These are phyloP conservation scores for Cyberlindnera amylophila DNA, from an alignment of 805 yeast genomes.

Conservation along the genomic window DNA sequence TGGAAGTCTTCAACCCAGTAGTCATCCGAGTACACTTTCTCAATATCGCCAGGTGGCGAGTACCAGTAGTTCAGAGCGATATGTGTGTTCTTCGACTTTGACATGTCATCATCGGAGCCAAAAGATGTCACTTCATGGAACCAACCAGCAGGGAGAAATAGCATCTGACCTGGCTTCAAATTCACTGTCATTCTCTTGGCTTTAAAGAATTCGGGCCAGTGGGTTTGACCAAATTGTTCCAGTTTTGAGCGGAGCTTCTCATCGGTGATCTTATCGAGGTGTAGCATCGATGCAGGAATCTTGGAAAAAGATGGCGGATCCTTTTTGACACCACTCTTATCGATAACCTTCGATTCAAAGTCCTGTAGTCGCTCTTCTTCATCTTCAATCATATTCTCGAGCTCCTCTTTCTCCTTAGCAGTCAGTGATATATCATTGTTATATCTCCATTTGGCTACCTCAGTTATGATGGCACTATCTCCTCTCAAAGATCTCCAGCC, in stretches of 20 bases:
- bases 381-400: conserved; percentile 27
- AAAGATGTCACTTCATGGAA: conserved; percentile 76
- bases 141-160: conserved; percentile 77
- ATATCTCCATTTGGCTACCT: conserved; percentile 43
- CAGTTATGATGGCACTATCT: conserved; percentile 58
- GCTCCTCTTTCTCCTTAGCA: conserved; percentile 21
- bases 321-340: conserved; percentile 17
- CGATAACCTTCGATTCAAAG: conserved; percentile 18
- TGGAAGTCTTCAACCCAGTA: conserved; percentile 55
- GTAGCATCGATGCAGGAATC: conserved; percentile 61
- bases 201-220: conserved; percentile 47
- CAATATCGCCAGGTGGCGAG: conserved; percentile 49
- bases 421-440: conserved; percentile 27
- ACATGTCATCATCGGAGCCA: conserved; percentile 31
- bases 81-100: conserved; percentile 36
- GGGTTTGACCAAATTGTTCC: conserved; percentile 31
- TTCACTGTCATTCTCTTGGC: conserved; percentile 43
- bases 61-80: conserved; percentile 75
- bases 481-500: conserved; percentile 58
- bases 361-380: conserved; percentile 26
- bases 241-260: conserved; percentile 27
- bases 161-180: conserved; percentile 59
- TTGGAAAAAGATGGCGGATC: conserved; percentile 71
- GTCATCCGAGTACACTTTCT: conserved; percentile 40
- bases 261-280: conserved; percentile 49